Evolutionary conservation across 2,329 filamentous ascomycete species (phyloP).

Genomic region (Stagonosporopsis tanaceti): DNA sequence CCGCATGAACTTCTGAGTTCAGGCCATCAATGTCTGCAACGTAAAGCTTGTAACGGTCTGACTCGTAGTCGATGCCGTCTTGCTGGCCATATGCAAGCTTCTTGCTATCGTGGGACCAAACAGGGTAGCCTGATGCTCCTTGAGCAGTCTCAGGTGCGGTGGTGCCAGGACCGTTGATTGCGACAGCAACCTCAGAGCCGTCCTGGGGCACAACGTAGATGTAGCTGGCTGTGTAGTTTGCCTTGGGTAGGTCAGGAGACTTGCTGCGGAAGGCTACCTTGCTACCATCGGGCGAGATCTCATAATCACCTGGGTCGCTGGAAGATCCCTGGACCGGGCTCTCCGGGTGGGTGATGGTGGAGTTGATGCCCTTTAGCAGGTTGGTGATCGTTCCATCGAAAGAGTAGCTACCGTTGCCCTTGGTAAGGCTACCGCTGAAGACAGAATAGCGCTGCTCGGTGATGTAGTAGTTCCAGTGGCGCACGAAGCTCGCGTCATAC

Average conservation of each 20-base stretch:
- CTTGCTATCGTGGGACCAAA: conserved; percentile 77
- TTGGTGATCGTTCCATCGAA: conserved; percentile 49
- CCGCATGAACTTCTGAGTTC: conserved; percentile 33
- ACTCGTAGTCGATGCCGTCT: conserved; percentile 73
- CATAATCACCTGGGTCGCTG: conserved; percentile 79
- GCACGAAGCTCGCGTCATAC: conserved; percentile 77
- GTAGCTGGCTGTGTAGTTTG: conserved; percentile 81
- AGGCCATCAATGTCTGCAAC: conserved; percentile 45
- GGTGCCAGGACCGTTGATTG: conserved; percentile 44
- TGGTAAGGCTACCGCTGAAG: conserved; percentile 71
- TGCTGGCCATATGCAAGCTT: conserved; percentile 80
- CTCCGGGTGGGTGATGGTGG: conserved; percentile 62
- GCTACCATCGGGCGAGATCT: conserved; percentile 71
- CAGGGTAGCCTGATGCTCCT: conserved; percentile 73
- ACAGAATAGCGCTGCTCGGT: conserved; percentile 74
- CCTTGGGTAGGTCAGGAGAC: conserved; percentile 74
- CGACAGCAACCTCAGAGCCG: conserved; percentile 59
- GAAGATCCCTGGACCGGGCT: conserved; percentile 75
- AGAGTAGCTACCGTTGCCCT: conserved; percentile 42
- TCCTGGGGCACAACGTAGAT: conserved; percentile 76
- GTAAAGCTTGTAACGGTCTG: conserved; percentile 70
- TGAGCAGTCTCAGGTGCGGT: conserved; percentile 49
- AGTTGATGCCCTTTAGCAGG: conserved; percentile 69
- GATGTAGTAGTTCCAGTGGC: conserved; percentile 82
- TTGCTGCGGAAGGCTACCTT: conserved; percentile 75